phyloP scores from a whole-genome alignment of 495 filamentous ascomycete species.

The Xylaria grammica region DNA sequence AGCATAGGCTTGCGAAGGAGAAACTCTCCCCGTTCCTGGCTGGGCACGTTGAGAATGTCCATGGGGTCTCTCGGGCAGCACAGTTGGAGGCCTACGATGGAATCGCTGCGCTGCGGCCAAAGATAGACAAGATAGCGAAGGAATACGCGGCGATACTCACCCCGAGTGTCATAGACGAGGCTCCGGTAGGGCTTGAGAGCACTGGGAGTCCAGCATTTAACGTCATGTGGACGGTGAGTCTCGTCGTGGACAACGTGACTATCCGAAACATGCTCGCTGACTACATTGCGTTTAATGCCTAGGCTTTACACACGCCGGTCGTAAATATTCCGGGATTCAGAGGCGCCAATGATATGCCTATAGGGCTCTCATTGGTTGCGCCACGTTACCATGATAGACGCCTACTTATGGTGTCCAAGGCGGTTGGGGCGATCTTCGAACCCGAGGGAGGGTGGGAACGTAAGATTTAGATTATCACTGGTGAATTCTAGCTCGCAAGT shows the following conservation, averaged over 20 bases:
- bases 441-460: slow-evolving; percentile 47
- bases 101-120: slow-evolving; percentile 50
- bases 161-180: slow-evolving; percentile 55
- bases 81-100: slow-evolving; percentile 52
- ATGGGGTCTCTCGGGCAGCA: slow-evolving; percentile 41
- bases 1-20: slow-evolving; percentile 49
- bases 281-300: background rate
- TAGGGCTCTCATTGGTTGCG: slow-evolving; percentile 53
- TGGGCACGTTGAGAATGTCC: slow-evolving; percentile 50
- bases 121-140: slow-evolving; percentile 50
- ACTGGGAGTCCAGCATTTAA: slow-evolving; percentile 54
- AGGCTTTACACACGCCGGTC: slow-evolving; percentile 54
- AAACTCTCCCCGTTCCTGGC: slow-evolving; percentile 43
- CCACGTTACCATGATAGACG: slow-evolving; percentile 52
- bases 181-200: slow-evolving; percentile 47
- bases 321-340: slow-evolving; percentile 57
- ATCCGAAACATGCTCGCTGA: slow-evolving; percentile 10
- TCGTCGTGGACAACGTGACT: too few species aligned
- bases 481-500: background rate
- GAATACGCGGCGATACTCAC: slow-evolving; percentile 55
- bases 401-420: slow-evolving; percentile 47
- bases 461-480: background rate
- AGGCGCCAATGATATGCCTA: slow-evolving; percentile 53
- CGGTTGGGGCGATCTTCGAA: slow-evolving; percentile 48
- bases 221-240: slow-evolving; percentile 39